Evolutionary conservation across 805 yeast genomes (phyloP), one percentile per base, ranked within the genome.

Genomic region (Wickerhamiella occidentalis): DNA sequence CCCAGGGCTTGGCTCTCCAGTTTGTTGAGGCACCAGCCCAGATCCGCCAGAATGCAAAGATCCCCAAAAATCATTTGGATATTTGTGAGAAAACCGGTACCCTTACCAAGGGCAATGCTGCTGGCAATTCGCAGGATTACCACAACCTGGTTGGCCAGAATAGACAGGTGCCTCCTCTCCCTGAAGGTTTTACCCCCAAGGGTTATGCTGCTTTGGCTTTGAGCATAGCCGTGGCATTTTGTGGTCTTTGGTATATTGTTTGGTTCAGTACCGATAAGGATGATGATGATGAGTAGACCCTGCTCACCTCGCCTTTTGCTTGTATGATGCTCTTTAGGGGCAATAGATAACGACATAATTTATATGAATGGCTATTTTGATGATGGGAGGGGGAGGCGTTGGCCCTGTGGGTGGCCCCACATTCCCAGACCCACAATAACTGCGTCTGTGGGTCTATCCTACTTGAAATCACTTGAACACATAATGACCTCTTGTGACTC

Each of bases 171-270:
- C 70, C 71, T 55, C 57, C 67, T 33, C 75, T 92, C 59, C 97
- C 97, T 43, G 64, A 73, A 41, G 96, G 96, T 15, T 92, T 92
- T 77, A 90, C 97, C 44, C 85, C 94, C 52, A 80, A 82, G 64
- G 98, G 98, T 71, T 80, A 82, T 63, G 94, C 90, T 48, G 97
- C 97, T 8, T 69, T 92, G 66, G 90, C 82, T 17, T 88, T 92
- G 74, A 85, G 96, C 4, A 77, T 85, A 72, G 61, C 90, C 57
- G 77, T 94, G 43, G 98, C 92, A 61, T 62, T 85, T 54, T 67
- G 85, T 17, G 98, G 98, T 66, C 69, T 88, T 67, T 70, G 69
- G 49, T 74, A 80, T 56, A 85, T 92, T 61, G 75, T 82, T 43
- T 60, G 79, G 65, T 92, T 90, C 67, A 97, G 98, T 68, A 67